Percentiles rank a stretch among this genome's conserved stretches.
phyloP scores from a whole-genome alignment of 2,329 filamentous ascomycete genomes.

The Epichloe scottii region DNA sequence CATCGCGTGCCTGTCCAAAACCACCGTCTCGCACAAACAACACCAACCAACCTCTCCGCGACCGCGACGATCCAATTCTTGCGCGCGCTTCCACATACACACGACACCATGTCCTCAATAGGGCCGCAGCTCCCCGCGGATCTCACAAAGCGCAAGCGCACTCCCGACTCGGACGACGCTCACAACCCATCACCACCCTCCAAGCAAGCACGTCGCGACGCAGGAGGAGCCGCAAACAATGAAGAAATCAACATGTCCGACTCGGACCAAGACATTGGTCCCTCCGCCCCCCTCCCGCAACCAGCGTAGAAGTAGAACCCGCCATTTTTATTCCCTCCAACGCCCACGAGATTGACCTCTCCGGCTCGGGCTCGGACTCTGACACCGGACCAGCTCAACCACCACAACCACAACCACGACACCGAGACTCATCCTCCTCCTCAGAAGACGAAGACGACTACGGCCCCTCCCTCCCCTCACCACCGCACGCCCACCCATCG shows the following conservation, averaged over 20 bases:
- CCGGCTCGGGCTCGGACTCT: neutral
- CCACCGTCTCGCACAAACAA: neutral
- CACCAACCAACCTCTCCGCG: neutral
- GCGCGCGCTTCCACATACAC: neutral
- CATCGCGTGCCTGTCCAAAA: neutral
- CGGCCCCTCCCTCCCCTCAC: conserved; percentile 45
- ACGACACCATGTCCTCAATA: conserved; percentile 47
- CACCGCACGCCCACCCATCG: conserved; percentile 31
- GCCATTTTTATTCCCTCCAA: neutral
- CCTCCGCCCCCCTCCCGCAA: conserved; percentile 19
- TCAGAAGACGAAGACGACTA: conserved; percentile 35
- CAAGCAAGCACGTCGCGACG: conserved; percentile 4
- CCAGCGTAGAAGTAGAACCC: conserved; percentile 3
- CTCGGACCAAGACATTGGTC: conserved; percentile 18
- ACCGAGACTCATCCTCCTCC: conserved; percentile 30
- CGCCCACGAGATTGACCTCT: conserved; percentile 9
- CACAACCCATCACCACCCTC: conserved; percentile 21
- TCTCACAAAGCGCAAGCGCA: conserved; percentile 50
- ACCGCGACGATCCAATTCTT: neutral
- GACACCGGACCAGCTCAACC: neutral
- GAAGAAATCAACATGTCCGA: conserved; percentile 29
- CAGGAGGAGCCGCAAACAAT: conserved; percentile 4
- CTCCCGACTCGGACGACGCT: conserved; percentile 21
- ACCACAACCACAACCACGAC: conserved; percentile 22
- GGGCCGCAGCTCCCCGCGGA: conserved; percentile 60